Evolutionary conservation across 2,329 filamentous ascomycete genomes (phyloP), one percentile per base, ranked within the genome.

Genomic region (Ophiocordyceps australis): DNA sequence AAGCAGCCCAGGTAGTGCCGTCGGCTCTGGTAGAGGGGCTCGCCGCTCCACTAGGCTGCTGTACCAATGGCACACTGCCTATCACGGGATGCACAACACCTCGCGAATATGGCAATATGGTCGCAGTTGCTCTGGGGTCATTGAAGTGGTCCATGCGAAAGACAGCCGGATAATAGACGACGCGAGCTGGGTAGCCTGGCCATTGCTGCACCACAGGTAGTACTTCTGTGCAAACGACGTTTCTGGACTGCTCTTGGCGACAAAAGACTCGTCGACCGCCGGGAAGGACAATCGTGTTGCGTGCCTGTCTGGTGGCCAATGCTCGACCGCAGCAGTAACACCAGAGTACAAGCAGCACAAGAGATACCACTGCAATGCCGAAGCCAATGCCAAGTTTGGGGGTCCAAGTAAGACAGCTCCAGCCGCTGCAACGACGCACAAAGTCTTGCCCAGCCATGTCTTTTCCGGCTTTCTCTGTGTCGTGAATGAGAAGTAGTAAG

Each of bases 351-450:
- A 38, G 31, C 3, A 55, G 21, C 8, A 46, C 29, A 9, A 46
- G 30, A 4, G 35, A 33, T 3, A 42, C 34, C 6, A 51, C 29
- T 7, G 49, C 28, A 10, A 45, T 36, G 30, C 46, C 50, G 30
- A 52, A 45, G 11, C 59, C 46, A 17, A 57, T 43, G 3, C 55
- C 55, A 14, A 46, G 47, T 18, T 54, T 41, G 22, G 54, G 41
- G 0, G 44, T 34, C 8, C 34, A 23, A 16, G 37, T 52, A n/a
- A 58, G 39, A 30, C 55, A 59, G 22, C 39, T 30, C 52, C 52
- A 59, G 9, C 49, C 44, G 3, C 35, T 30, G 31, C 47, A 55
- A 8, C 30, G 14, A 7, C 28, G n/a, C n/a, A n/a, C 20, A 7
- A 29, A 22, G 12, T 23, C 11, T 9, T 31, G 33, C 12, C 12